Base-by-base conservation (phyloP, 2,329 filamentous ascomycete genomes). In the Parastagonospora avenae region DNA sequence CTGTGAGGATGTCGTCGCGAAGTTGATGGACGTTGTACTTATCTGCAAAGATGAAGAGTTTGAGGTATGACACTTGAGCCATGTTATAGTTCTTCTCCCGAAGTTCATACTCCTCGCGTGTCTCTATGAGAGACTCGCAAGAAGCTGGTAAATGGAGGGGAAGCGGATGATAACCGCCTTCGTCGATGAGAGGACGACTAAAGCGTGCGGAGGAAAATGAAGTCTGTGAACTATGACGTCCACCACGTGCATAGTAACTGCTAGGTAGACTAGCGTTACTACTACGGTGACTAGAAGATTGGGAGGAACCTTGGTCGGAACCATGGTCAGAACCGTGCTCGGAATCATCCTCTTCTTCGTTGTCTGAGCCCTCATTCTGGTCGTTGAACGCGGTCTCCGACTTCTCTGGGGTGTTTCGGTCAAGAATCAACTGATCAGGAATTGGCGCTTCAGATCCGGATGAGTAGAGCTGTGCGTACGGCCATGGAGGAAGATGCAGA, bases 41-140 rank as follows among this genome's bases (percentile, higher is more conserved):
- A 31, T 59, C 51, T 1, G 53, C 53, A 27, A 63, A 61, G 4
- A 59, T 45, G 42, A 38, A 62, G n/a, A 60, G 45, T 4, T 54
- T 29, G 8, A 48, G 42, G 15, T 50, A 31, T 6, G 14, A 14
- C 6, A 4, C 7, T 16, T 39, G 8, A n/a, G 27, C 8, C 10
- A 31, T 14, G 29, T 32, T 7, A 27, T 43, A 44, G 19, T 38
- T 37, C 4, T 42, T 10, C 4, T n/a, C 4, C 39, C 27, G 30
- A n/a, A 4, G 14, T 15, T 43, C 15, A 30, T 43, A 15, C 11
- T 33, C 4, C 15, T 11, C 24, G 30, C 33, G 33, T 30, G 19
- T 9, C 29, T 31, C 12, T 15, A 7, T 7, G 19, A 24, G 19
- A 24, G 19, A 24, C 19, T 24, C 19, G 19, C 19, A 24, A 5